Base-by-base conservation (phyloP, 495 filamentous ascomycete genomes). In the Penicillium taxi region DNA sequence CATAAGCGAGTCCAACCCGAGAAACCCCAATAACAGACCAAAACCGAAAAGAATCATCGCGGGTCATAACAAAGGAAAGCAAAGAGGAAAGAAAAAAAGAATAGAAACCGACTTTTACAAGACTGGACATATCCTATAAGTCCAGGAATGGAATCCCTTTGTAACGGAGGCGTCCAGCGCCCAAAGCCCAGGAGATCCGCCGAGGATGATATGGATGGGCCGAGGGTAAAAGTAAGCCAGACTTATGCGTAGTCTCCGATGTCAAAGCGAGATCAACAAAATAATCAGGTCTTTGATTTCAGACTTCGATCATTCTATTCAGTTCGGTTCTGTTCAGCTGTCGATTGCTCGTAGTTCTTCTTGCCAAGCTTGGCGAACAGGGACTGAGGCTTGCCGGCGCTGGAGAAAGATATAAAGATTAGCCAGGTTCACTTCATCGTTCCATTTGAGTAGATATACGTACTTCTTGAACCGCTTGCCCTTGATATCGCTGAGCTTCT, bases 401-500 rank as follows among this genome's bases (percentile, higher is more conserved):
- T 70, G 31, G 3, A 22, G 6, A 2, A 20, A 18, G 9, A 20
- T n/a, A 6, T n/a, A 23, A 34, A 17, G 2, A 20, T 49, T 30
- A 44, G 45, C 29, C 8, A 7, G 5, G 13, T 3, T 13, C 13
- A 9, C 25, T 9, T 11, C 5, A 5, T 13, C 6, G 17, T 22
- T 1, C 24, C 15, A 17, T 16, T 13, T 19, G 13, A 26, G 20
- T 12, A 8, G 18, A 2, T 21, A 15, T 28, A 58, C 61, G 22
- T 63, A 70, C 66, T 66, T 69, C 59, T 70, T 70, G 48, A 84
- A 81, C 24, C 81, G 80, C 70, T 89, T 89, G 55, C 75, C 82
- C 67, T 87, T 86, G 56, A 89, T 77, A 30, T 83, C 80, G 35
- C 69, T 81, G 50, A 96, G 63, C 64, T 96, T 96, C 63, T 84